phyloP scores from a whole-genome alignment of 441 rosid species.

The Erodium trifolium region DNA sequence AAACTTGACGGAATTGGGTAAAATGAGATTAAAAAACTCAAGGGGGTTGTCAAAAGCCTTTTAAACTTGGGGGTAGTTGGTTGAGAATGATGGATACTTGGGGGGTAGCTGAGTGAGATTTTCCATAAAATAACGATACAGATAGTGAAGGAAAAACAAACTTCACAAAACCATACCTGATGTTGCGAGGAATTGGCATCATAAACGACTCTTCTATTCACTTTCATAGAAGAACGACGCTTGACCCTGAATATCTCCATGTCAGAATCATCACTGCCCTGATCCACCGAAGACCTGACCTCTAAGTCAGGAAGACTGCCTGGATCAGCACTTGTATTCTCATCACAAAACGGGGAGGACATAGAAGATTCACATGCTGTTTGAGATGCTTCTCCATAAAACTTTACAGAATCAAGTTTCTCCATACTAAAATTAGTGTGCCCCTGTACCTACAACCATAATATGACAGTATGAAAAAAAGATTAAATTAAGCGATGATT shows the following conservation, averaged over 20 bases:
- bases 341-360: conserved; percentile 35
- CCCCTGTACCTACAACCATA: conserved; percentile 34
- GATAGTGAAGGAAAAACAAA: neutral
- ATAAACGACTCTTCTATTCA: conserved; percentile 42
- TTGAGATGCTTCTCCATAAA: conserved; percentile 35
- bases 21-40: too few species aligned
- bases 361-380: conserved; percentile 28
- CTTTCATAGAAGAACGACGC: conserved; percentile 64
- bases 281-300: conserved; percentile 28
- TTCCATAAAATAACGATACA: neutral
- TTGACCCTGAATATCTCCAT: conserved; percentile 81
- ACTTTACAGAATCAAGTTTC: conserved; percentile 27
- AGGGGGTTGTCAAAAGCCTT: too few species aligned
- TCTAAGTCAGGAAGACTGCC: conserved; percentile 25
- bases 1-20: too few species aligned
- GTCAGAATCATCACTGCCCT: conserved; percentile 76
- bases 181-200: conserved; percentile 29
- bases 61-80: too few species aligned
- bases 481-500: neutral
- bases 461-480: neutral
- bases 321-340: conserved; percentile 20
- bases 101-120: too few species aligned
- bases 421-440: conserved; percentile 30
- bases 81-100: too few species aligned
- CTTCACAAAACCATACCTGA: conserved; percentile 37